Percentiles rank a stretch among this genome's conserved stretches.
Conservation (phyloP, 176 grass and related monocot genomes). For the Phragmites australis region DNA sequence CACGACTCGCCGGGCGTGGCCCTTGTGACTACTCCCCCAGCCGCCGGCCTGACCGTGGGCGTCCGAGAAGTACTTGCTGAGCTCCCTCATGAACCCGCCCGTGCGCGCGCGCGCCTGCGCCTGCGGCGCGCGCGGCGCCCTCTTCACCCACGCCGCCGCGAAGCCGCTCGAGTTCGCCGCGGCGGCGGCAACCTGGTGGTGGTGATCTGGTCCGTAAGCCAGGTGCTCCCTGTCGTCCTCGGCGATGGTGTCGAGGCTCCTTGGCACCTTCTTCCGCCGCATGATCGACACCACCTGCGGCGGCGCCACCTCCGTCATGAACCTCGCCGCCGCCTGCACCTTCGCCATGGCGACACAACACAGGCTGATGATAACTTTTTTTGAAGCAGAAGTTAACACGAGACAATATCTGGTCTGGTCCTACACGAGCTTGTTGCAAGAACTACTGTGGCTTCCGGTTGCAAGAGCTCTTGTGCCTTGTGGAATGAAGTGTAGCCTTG, state of each 20-base stretch:
- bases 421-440: not conserved
- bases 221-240: slow-evolving; percentile 66
- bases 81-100: slow-evolving; percentile 31
- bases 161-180: not conserved
- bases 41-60: not conserved
- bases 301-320: slow-evolving; percentile 68
- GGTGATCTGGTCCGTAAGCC: not conserved
- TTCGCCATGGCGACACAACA: slow-evolving; percentile 30
- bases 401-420: not conserved
- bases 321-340: slow-evolving; percentile 43
- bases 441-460: no score
- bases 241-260: slow-evolving; percentile 60
- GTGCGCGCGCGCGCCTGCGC: not conserved
- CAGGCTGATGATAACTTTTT: no score
- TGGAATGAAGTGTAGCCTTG: not conserved
- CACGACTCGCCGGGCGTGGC: slow-evolving; percentile 14
- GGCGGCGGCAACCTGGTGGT: not conserved
- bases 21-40: not conserved
- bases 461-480: not conserved
- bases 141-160: not conserved
- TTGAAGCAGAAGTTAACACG: no score
- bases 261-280: slow-evolving; percentile 47
- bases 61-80: slow-evolving; percentile 41
- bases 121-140: no score
- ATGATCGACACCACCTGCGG: slow-evolving; percentile 49